Conservation (phyloP, 495 filamentous ascomycete genomes). For the Penicillium diatomitis region DNA sequence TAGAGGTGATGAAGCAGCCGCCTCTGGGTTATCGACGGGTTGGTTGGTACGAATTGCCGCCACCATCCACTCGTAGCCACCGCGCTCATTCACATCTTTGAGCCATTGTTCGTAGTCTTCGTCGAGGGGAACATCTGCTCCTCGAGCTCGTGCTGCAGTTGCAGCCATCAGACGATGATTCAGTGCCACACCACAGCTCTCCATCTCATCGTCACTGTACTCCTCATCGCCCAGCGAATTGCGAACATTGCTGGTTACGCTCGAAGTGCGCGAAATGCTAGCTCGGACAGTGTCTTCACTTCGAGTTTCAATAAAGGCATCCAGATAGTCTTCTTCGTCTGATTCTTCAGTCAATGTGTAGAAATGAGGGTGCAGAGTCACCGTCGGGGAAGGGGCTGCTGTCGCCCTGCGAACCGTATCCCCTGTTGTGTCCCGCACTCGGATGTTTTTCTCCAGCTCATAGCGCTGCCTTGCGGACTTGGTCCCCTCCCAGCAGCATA, state of each 20-base stretch:
- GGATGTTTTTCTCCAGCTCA: constrained; percentile 65
- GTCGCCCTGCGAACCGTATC: constrained; percentile 47
- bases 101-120: constrained; percentile 82
- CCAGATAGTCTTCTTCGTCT: constrained; percentile 23
- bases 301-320: constrained; percentile 18
- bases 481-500: constrained; percentile 93
- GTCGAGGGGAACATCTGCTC: constrained; percentile 57
- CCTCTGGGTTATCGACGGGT: constrained; percentile 25
- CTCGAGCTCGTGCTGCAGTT: constrained; percentile 54
- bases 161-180: constrained; percentile 66
- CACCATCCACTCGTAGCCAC: constrained; percentile 34
- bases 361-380: constrained; percentile 26
- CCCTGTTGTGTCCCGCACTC: constrained; percentile 70
- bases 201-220: constrained; percentile 56
- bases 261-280: constrained; percentile 13
- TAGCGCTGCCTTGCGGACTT: constrained; percentile 79
- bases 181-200: constrained; percentile 63
- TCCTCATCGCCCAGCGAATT: constrained; percentile 43
- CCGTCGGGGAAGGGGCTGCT: constrained; percentile 23
- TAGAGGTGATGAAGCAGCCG: constrained; percentile 12
- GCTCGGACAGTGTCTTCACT: constrained; percentile 20
- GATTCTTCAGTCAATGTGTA: constrained; percentile 8
- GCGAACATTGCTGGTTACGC: constrained; percentile 15
- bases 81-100: constrained; percentile 65
- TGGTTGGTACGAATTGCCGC: constrained; percentile 34